phyloP scores from a whole-genome alignment of 768 basidiomycete genomes.

The Mycena latifolia region DNA sequence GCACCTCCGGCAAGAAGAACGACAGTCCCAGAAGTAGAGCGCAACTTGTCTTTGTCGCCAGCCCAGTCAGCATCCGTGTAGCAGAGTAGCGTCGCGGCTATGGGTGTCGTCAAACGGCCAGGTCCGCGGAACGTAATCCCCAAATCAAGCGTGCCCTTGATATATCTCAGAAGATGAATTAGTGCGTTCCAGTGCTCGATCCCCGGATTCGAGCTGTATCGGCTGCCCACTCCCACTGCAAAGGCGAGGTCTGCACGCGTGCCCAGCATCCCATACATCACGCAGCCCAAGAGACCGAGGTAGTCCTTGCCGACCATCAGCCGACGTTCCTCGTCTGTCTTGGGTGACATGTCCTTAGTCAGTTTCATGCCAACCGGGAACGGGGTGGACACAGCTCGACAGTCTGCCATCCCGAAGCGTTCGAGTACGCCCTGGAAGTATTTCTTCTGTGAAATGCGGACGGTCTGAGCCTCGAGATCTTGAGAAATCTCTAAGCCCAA shows the following conservation, averaged over 20 bases:
- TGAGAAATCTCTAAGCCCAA: neutral
- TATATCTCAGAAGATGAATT: no score
- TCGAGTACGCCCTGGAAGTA: conserved; percentile 5
- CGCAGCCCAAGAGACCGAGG: neutral
- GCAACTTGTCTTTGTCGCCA: conserved; percentile 3
- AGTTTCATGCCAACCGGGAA: conserved; percentile 6
- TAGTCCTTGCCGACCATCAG: conserved; percentile 9
- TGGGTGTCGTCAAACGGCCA: neutral
- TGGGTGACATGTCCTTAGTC: conserved; percentile 2
- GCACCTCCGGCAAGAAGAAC: neutral
- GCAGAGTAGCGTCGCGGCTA: neutral
- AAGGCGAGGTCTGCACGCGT: neutral
- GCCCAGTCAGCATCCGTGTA: conserved; percentile 9
- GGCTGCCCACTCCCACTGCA: neutral
- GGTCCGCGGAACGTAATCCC: no score
- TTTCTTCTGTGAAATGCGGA: neutral
- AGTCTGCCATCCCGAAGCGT: conserved; percentile 2
- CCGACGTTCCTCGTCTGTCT: conserved; percentile 1
- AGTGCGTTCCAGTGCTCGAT: conserved; percentile 2
- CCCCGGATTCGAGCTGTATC: neutral
- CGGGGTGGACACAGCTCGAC: conserved; percentile 3
- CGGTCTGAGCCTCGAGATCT: neutral
- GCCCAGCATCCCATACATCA: conserved; percentile 9
- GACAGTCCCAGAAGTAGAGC: neutral
- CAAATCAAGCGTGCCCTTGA: no score